phyloP scores from a whole-genome alignment of 805 yeast genomes.

The Lachancea thermotolerans region DNA sequence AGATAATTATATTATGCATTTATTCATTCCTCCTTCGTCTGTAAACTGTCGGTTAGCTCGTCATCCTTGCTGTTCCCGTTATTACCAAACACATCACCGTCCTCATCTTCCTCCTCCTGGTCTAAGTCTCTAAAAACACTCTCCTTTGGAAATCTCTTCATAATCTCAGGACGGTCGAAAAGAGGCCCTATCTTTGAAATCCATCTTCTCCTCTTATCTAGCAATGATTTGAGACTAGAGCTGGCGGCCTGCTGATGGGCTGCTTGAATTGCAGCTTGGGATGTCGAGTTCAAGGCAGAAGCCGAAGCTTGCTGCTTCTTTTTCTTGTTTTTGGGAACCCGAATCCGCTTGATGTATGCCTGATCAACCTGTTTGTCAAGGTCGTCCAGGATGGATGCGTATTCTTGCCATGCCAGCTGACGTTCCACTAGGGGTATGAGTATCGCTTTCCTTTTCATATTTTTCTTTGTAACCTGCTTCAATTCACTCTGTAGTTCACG shows the following conservation, averaged over 20 bases:
- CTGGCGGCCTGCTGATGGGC: conserved; percentile 65
- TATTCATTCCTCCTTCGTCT: conserved; percentile 9
- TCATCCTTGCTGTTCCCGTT: conserved; percentile 25
- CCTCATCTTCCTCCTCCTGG: conserved; percentile 38
- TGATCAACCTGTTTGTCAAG: conserved; percentile 95
- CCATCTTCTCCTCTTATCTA: conserved; percentile 89
- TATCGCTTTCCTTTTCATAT: conserved; percentile 58
- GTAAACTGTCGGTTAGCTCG: conserved; percentile 18
- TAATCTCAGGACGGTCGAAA: conserved; percentile 57
- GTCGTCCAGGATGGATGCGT: conserved; percentile 81
- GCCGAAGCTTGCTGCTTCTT: conserved; percentile 26
- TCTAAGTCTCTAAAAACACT: conserved; percentile 44
- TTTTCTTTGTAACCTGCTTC: conserved; percentile 51
- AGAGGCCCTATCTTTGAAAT: conserved; percentile 82
- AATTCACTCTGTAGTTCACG: conserved; percentile 66
- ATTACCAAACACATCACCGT: conserved; percentile 30
- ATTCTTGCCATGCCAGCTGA: conserved; percentile 93
- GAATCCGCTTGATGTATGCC: conserved; percentile 75
- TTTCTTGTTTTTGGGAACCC: conserved; percentile 53
- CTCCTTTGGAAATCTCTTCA: conserved; percentile 69
- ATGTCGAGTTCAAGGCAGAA: conserved; percentile 21
- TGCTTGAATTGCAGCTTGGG: conserved; percentile 33
- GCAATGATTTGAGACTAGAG: conserved; percentile 65
- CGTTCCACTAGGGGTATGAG: conserved; percentile 73
- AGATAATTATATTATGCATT: conserved; percentile 5